A percentile compares a stretch with the other conserved stretches of the same genome.
Evolutionary conservation across 1,284 basidiomycete genomes (phyloP).

Genomic region (Rhodotorula sp.): DNA sequence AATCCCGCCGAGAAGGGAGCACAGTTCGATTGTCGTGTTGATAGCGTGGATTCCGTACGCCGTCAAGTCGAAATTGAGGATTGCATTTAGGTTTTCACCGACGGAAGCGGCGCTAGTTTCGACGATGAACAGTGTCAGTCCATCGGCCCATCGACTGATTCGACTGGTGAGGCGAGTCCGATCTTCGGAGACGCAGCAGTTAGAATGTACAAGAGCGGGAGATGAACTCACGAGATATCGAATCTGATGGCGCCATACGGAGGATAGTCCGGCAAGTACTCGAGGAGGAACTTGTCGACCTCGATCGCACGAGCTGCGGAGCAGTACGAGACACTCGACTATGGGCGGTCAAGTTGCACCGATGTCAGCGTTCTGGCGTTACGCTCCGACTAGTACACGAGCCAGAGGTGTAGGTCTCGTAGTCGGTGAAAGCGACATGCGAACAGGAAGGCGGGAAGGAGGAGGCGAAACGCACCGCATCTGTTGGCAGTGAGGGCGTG

Average conservation of each 20-base stretch:
- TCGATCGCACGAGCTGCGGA: conserved; percentile 28
- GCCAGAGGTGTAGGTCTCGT: background rate
- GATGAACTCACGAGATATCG: conserved; percentile 20
- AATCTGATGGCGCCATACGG: conserved; percentile 41
- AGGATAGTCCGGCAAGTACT: conserved; percentile 16
- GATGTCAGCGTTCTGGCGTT: background rate
- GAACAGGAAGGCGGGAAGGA: background rate
- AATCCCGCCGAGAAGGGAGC: conserved; percentile 69
- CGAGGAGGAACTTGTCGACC: conserved; percentile 33
- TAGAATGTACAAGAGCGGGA: conserved; percentile 25
- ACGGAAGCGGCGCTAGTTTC: conserved; percentile 42
- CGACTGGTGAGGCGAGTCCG: background rate
- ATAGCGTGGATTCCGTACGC: conserved; percentile 65
- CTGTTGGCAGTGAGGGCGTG: background rate
- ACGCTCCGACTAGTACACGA: background rate
- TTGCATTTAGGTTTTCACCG: conserved; percentile 69
- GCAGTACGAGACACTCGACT: conserved; percentile 34
- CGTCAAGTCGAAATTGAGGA: conserved; percentile 73
- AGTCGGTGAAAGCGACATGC: background rate
- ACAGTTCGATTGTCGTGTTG: conserved; percentile 72
- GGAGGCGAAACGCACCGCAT: background rate
- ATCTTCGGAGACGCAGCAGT: background rate
- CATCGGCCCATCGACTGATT: too few relatives aligned
- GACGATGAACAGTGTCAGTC: background rate
- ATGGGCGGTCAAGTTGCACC: background rate